Conservation (phyloP, 148 eudicot species). For the Fallopia convolvulus region DNA sequence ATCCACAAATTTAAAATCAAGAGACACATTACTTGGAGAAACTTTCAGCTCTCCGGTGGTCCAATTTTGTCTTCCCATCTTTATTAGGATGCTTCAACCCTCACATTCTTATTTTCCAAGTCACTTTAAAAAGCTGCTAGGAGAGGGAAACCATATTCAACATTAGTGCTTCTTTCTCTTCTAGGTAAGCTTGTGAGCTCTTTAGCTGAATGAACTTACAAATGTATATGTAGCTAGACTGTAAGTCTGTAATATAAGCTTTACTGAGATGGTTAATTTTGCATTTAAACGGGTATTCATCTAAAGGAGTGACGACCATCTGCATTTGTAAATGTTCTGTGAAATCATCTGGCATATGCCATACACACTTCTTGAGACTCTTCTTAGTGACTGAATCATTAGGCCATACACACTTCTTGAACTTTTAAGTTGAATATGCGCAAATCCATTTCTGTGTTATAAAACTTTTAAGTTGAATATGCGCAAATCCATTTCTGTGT, state of each 20-base stretch:
- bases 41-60: conserved; percentile 89
- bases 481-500: background rate
- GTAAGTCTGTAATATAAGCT: conserved; percentile 61
- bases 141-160: conserved; percentile 38
- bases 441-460: background rate
- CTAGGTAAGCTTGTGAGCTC: conserved; percentile 24
- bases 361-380: background rate
- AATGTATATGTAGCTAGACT: conserved; percentile 60
- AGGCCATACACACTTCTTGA: background rate
- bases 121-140: conserved; percentile 32
- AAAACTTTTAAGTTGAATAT: background rate
- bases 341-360: too few species aligned
- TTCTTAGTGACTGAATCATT: background rate
- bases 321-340: too few species aligned
- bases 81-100: conserved; percentile 50
- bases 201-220: conserved; percentile 32
- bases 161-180: conserved; percentile 39
- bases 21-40: conserved; percentile 55
- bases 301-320: too few species aligned
- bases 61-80: conserved; percentile 96
- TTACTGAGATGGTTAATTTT: too few species aligned
- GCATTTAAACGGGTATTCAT: too few species aligned
- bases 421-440: background rate
- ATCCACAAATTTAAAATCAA: conserved; percentile 63
- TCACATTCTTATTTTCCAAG: conserved; percentile 43